Evolutionary conservation across 108 stramenopile genomes (phyloP).

Genomic region (Cyclostephanos invisitatus): DNA sequence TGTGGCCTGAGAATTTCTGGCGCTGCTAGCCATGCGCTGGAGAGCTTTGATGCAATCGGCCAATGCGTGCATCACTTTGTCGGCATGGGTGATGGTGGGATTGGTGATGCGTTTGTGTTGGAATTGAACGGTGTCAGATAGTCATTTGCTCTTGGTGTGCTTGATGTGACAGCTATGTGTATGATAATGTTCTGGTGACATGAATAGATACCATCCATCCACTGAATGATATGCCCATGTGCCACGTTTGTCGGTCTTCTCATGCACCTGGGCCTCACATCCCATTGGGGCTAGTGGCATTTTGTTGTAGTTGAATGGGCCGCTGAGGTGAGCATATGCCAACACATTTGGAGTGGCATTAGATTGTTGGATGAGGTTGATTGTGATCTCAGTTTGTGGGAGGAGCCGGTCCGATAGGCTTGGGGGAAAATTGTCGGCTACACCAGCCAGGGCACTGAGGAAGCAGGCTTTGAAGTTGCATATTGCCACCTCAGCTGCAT

Average conservation of each 20-base stretch:
- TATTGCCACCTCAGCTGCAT: slow-evolving; percentile 55
- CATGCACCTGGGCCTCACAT: slow-evolving; percentile 31
- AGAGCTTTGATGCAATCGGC: slow-evolving; percentile 5
- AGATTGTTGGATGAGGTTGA: slow-evolving; percentile 43
- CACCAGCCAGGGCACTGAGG: slow-evolving; percentile 40
- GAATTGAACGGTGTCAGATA: slow-evolving; percentile 19
- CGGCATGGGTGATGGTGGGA: slow-evolving; percentile 11
- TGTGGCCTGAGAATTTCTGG: not conserved
- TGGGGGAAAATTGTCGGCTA: slow-evolving; percentile 41
- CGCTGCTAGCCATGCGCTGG: not conserved
- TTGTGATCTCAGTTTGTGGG: slow-evolving; percentile 42
- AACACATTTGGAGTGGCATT: slow-evolving; percentile 43
- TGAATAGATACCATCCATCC: slow-evolving; percentile 44
- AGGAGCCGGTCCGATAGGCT: slow-evolving; percentile 46
- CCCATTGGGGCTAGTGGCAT: slow-evolving; percentile 57
- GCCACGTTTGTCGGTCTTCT: slow-evolving; percentile 23
- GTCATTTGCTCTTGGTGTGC: not conserved
- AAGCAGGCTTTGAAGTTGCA: slow-evolving; percentile 57
- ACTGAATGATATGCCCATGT: slow-evolving; percentile 36
- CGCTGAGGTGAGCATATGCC: slow-evolving; percentile 25
- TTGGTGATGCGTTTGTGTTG: slow-evolving; percentile 24
- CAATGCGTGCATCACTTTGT: slow-evolving; percentile 20
- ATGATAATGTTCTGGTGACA: slow-evolving; percentile 11
- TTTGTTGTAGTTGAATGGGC: slow-evolving; percentile 48
- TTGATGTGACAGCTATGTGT: slow-evolving; percentile 16